Evolutionary conservation across 192 early-diverging fungal genomes (phyloP), one percentile per base, ranked within the genome.

Genomic region (Podila epicladia): DNA sequence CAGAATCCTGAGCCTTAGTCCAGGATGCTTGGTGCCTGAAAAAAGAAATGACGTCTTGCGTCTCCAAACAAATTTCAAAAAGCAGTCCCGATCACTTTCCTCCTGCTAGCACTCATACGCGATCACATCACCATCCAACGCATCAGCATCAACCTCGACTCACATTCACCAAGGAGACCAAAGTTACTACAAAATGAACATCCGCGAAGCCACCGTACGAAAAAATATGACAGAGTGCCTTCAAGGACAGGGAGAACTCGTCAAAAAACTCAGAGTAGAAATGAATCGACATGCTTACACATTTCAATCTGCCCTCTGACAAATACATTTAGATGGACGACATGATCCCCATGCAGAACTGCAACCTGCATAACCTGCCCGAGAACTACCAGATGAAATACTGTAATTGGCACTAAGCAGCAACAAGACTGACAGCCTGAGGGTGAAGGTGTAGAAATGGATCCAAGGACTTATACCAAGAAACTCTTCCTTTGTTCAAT

Each of bases 321-420:
- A 37, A 26, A 61, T 5, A n/a, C 20, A 20, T 33, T 29, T 82
- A 95, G 92, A 82, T 91, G 62, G 92, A 95, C 38, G 96, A 97
- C 80, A 87, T 97, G 85, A 88, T 96, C 22, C 90, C 90, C 22
- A 97, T 99, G 92, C 98, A 99, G 85, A 91, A 95, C 72, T 98
- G 97, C 91, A 99, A 99, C 85, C 87, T 99, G 65, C 88, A 90
- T 65, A 98, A 99, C 84, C 88, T 99, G 48, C 98, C 98, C 11
- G 98, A 99, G 86, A 99, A 99, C 91, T 99, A 99, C 84, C 94
- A 96, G 79, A 97, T 99, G 94, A 99, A 99, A 85, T 99, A 99
- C 87, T 99, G 93, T 88, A 90, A 89, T 3, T 45, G 8, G 41
- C 41, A 15, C 41, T 88, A 90, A 89, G 15, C 17, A 3, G 41